Conservation (phyloP, 202 grass and related monocot species). For the Panicum hallii region DNA sequence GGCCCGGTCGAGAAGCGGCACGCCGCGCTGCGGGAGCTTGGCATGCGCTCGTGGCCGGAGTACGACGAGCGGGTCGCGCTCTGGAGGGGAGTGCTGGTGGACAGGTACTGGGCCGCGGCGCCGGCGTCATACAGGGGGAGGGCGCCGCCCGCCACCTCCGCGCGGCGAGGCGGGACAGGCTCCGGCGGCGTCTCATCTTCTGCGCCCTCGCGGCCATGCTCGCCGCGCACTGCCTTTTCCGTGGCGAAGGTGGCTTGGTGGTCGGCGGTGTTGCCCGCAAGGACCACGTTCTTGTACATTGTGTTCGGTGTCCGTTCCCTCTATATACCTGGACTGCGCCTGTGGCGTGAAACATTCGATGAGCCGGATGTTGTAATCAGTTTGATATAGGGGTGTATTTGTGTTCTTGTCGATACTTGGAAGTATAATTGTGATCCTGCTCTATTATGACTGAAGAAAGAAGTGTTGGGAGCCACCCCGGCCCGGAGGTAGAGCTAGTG, state of each 20-base stretch:
- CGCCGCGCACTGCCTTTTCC: neutral
- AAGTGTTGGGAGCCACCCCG: no score
- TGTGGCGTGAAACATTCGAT: no score
- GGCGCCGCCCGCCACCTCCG: neutral
- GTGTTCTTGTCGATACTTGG: no score
- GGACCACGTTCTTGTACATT: neutral
- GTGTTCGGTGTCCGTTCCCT: no score
- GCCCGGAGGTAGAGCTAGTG: no score
- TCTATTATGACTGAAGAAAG: no score
- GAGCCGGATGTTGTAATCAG: no score
- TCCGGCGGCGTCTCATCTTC: neutral
- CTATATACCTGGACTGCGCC: no score
- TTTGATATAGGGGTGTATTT: no score
- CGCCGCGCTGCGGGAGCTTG: neutral
- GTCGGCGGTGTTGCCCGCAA: neutral
- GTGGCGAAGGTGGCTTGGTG: neutral
- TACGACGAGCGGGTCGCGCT: neutral
- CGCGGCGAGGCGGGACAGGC: neutral
- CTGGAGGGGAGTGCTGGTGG: neutral
- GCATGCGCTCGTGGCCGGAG: constrained; percentile 7
- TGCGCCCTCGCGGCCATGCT: neutral
- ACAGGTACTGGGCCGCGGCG: neutral
- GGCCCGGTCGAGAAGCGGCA: neutral
- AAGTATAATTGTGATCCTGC: no score
- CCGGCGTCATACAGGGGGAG: neutral